phyloP scores from a whole-genome alignment of 2,329 filamentous ascomycete genomes.

The Rhinocladiella mackenziei region DNA sequence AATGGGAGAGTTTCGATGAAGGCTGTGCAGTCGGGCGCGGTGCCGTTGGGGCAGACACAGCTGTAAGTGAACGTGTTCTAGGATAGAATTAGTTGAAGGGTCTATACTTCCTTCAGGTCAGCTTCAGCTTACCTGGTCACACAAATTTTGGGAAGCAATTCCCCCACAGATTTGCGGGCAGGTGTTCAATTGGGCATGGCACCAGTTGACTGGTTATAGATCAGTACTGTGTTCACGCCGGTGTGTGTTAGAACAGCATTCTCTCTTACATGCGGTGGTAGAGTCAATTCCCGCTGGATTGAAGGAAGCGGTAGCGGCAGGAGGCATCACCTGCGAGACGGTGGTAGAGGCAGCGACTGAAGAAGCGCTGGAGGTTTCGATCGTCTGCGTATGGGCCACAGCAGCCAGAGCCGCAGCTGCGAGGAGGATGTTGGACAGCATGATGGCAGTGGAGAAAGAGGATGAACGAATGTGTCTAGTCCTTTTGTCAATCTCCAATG shows the following conservation, averaged over 20 bases:
- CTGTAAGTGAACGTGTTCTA: slow-evolving; percentile 51
- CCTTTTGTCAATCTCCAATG: slow-evolving; percentile 18
- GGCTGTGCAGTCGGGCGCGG: slow-evolving; percentile 51
- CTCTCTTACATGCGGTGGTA: slow-evolving; percentile 25
- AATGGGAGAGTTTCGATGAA: slow-evolving; percentile 58
- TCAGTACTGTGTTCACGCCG: slow-evolving; percentile 3
- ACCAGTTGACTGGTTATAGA: slow-evolving; percentile 49
- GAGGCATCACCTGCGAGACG: slow-evolving; percentile 28
- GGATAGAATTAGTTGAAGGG: slow-evolving; percentile 10
- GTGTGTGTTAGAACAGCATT: neutral
- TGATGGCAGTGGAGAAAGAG: slow-evolving; percentile 19
- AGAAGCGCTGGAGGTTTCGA: slow-evolving; percentile 26
- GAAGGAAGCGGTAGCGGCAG: slow-evolving; percentile 25
- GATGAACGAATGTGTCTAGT: neutral
- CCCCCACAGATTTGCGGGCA: slow-evolving; percentile 59
- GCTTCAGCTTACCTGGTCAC: slow-evolving; percentile 51
- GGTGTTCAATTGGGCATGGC: slow-evolving; percentile 54
- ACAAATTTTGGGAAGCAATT: slow-evolving; percentile 49
- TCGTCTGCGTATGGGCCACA: slow-evolving; percentile 22
- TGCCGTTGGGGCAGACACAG: slow-evolving; percentile 57
- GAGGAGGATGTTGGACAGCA: slow-evolving; percentile 26
- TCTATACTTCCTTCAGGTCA: neutral
- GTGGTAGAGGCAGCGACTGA: slow-evolving; percentile 28
- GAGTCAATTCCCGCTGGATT: slow-evolving; percentile 20
- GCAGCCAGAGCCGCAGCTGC: slow-evolving; percentile 21